A percentile compares a stretch with the other conserved stretches of the same genome.
Conservation (phyloP, 1,284 basidiomycete species). For the Leccinum variabile region DNA sequence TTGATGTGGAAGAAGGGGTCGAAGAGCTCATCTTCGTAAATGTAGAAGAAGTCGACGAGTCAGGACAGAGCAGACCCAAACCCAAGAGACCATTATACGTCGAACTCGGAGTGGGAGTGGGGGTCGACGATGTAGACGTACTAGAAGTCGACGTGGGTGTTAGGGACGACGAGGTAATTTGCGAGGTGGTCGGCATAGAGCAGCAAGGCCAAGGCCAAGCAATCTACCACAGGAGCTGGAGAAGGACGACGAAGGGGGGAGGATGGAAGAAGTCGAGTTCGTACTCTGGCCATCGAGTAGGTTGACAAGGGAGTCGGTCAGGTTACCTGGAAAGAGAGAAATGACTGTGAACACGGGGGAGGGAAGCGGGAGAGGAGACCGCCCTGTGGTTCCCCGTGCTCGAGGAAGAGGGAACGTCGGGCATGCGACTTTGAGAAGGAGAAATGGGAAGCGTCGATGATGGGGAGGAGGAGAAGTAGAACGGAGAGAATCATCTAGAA, state of each 20-base stretch:
- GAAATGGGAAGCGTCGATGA: constrained; percentile 39
- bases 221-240: constrained; percentile 17
- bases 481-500: constrained; percentile 26
- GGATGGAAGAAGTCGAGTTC: constrained; percentile 16
- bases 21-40: constrained; percentile 3
- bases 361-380: background rate
- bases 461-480: constrained; percentile 24
- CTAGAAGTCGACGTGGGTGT: too few species aligned
- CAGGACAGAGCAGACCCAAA: constrained; percentile 11
- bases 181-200: constrained; percentile 2
- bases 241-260: constrained; percentile 10
- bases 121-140: too few species aligned
- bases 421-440: constrained; percentile 41
- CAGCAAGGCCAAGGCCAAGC: constrained; percentile 14
- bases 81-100: constrained; percentile 21
- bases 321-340: background rate
- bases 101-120: constrained; percentile 1
- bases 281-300: background rate
- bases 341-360: background rate
- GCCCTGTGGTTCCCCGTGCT: constrained; percentile 25
- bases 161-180: background rate
- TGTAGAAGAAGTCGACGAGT: constrained; percentile 13
- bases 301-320: background rate
- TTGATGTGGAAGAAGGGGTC: background rate
- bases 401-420: constrained; percentile 38